A percentile compares a stretch with the other conserved stretches of the same genome.
These are phyloP conservation scores for Marasmius sp. DNA, from an alignment of 1,284 basidiomycete species.

Conservation along the genomic window DNA sequence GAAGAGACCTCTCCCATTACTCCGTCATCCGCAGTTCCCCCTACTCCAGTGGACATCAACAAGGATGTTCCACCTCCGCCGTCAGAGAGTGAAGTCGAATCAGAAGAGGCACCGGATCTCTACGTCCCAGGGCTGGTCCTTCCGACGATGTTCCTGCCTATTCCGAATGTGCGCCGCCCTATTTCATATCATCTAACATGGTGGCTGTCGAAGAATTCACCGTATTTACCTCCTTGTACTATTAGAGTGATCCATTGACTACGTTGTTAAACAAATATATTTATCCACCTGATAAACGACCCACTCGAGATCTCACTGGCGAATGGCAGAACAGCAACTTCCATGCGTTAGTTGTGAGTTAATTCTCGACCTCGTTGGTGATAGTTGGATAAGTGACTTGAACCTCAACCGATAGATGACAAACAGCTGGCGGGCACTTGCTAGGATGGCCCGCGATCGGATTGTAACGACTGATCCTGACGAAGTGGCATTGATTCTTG, in stretches of 20 bases:
- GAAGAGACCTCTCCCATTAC: background rate
- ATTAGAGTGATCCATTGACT: conserved; percentile 79
- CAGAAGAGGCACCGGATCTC: conserved; percentile 51
- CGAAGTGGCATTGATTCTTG: conserved; percentile 62
- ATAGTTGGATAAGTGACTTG: conserved; percentile 11
- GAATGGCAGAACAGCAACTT: conserved; percentile 71
- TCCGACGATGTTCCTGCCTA: conserved; percentile 78
- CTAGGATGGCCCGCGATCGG: conserved; percentile 74
- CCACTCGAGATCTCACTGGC: conserved; percentile 67
- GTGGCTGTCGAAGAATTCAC: conserved; percentile 54
- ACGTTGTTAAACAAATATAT: conserved; percentile 80
- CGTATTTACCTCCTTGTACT: conserved; percentile 34
- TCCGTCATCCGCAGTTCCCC: conserved; percentile 17
- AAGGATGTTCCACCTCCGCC: conserved; percentile 48
- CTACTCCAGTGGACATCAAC: conserved; percentile 29
- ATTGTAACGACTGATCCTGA: conserved; percentile 68
- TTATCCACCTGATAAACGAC: conserved; percentile 68
- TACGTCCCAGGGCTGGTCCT: conserved; percentile 61
- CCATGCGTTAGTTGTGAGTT: conserved; percentile 71
- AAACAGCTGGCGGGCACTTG: conserved; percentile 80
- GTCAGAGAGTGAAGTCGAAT: conserved; percentile 30
- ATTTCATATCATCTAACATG: conserved; percentile 50
- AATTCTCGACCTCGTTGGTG: background rate
- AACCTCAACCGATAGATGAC: conserved; percentile 57
- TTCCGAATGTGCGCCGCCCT: conserved; percentile 76